A percentile compares a stretch with the other conserved stretches of the same genome.
phyloP scores from a whole-genome alignment of 73 alveolate species.

The Uronychia binucleata region DNA sequence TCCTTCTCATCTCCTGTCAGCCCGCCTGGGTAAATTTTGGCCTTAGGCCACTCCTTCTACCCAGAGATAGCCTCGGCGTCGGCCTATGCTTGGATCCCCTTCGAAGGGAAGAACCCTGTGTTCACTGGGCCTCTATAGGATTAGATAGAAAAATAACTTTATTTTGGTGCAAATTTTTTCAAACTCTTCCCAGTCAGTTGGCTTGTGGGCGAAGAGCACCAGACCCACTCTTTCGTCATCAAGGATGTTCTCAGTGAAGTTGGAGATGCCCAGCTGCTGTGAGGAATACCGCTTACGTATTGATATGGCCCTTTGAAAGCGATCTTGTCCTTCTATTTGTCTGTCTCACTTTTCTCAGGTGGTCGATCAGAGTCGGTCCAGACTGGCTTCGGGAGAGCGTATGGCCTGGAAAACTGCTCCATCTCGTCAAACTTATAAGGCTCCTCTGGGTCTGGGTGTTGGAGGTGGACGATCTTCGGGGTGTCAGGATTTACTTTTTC shows the following conservation, averaged over 20 bases:
- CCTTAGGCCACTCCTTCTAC: background rate
- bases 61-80: background rate
- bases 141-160: background rate
- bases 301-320: background rate
- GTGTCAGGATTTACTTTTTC: background rate
- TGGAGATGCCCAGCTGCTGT: background rate
- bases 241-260: background rate
- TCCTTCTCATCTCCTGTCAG: background rate
- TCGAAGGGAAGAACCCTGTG: background rate
- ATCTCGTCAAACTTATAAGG: background rate
- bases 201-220: background rate
- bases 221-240: background rate
- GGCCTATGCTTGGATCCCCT: background rate
- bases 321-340: background rate
- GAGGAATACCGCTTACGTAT: background rate
- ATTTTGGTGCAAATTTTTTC: background rate
- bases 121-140: background rate
- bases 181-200: background rate
- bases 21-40: background rate
- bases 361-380: background rate
- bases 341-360: background rate
- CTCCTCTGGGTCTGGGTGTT: too few relatives aligned
- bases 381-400: background rate
- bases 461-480: background rate
- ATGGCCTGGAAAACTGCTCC: background rate